Evolutionary conservation across 257 asterid species (phyloP), one percentile per base, ranked within the genome.

Genomic region (Dorcoceras hygrometricum): DNA sequence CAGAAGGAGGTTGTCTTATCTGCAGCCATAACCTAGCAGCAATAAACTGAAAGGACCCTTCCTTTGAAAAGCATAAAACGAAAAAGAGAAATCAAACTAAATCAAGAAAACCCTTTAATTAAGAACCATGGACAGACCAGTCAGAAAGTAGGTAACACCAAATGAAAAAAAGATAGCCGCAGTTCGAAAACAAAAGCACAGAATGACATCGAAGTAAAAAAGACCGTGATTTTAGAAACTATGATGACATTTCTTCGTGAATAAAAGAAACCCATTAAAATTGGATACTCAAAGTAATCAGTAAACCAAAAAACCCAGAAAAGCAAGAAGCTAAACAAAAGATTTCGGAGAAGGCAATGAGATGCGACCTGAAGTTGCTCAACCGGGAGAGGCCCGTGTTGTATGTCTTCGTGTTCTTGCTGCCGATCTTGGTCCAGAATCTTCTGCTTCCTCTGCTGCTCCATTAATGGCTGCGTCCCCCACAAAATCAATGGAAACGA

Each of bases 341-440:
- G 29, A 51, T 66, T 23, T 4, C 29, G 29, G 23, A 57, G 28
- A 62, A 31, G 20, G 54, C 22, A 53, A 9, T 22, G 3, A 18
- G 34, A 53, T 57, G 23, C 14, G 51, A 90, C 96, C 96, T 88
- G 97, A 63, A 88, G 96, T 72, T 86, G 90, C 70, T 90, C 96
- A 61, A 90, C 67, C 8, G 95, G 97, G 51, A 75, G 81, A 71
- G 97, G 97, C 56, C 95, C 96, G 5, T 86, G 89, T 69, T 85
- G 95, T 67, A 85, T 57, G 16, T 89, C 96, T 22, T 89, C 98
- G 0, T 36, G 4, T 65, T 89, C 98, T 32, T 84, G 92, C 29
- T 68, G 77, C 57, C 81, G 88, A 55, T 76, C 83, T 55, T 71
- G 78, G 81, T 78, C 87, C 64, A 81, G 63, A 62, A 6, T 9